Percentiles rank a stretch among this genome's conserved stretches.
phyloP scores from a whole-genome alignment of 106 monocot genomes.

The Vanilla planifolia region DNA sequence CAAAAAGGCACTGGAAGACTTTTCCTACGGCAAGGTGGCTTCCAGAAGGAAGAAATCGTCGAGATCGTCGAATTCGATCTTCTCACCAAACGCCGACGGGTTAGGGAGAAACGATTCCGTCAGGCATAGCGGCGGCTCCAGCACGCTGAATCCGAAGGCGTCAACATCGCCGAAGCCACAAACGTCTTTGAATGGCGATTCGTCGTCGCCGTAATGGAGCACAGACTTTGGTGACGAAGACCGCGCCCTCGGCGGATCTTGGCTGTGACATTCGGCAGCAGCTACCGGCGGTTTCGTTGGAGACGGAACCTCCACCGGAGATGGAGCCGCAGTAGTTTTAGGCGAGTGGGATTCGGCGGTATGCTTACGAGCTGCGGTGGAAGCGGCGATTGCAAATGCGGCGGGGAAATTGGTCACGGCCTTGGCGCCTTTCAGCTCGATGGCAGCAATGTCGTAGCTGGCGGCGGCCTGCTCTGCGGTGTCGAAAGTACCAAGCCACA shows the following conservation, averaged over 20 bases:
- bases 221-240: background rate
- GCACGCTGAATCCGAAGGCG: background rate
- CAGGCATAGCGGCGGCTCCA: background rate
- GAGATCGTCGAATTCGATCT: no score
- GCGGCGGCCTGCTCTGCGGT: constrained; percentile 13
- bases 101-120: no score
- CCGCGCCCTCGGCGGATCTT: background rate
- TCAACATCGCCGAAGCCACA: background rate
- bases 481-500: constrained; percentile 21
- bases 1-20: no score
- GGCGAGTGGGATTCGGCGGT: no score
- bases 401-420: constrained; percentile 8
- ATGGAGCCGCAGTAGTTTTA: no score
- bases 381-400: no score
- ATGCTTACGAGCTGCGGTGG: no score
- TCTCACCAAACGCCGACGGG: no score
- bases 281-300: background rate
- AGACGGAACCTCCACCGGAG: no score
- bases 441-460: constrained; percentile 12
- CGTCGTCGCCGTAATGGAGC: background rate
- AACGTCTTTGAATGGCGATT: background rate
- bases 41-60: no score
- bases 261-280: background rate
- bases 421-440: background rate
- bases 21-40: no score